Evolutionary conservation across 345 rosid genomes (phyloP), one percentile per base, ranked within the genome.

Genomic region (Populus ilicifolia): DNA sequence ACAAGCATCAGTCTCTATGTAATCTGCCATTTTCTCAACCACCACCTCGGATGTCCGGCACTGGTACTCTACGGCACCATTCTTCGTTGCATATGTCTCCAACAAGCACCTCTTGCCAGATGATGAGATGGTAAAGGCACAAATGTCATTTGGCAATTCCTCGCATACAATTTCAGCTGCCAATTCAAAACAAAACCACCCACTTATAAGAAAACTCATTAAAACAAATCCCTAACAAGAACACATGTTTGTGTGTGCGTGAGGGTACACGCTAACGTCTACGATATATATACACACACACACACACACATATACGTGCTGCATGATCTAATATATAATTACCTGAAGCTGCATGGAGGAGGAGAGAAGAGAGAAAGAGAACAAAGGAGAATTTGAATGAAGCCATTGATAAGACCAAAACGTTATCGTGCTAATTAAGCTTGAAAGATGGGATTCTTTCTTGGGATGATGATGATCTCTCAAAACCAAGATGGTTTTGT

Each of bases 31-130:
- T 69, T 89, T 87, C 78, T 88, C 94, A 25, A 94, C 98, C 2
- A 92, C 83, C 20, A 93, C 94, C 72, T 89, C 90, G 0, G 99
- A 96, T 52, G 97, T 88, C 84, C 97, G 81, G 89, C 99, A 96
- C 56, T 86, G 89, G 73, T 80, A 87, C 85, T 87, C 95, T 46
- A 89, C 84, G 25, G 67, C 66, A 0, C 89, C 91, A 14, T 81
- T 85, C 12, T 62, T 78, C 18, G 2, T 44, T 39, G 69, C 23
- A 18, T 25, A 61, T 0, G 94, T 96, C 88, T 96, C 99, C 81
- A 96, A 50, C 78, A 88, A 63, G 77, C 99, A 96, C 75, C 99
- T 91, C 85, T 91, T 92, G 27, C 99, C 95, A 0, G 97, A 83
- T 1, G 94, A 87, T 0, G 94, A 83, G 48, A 96, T 79, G 0